These are phyloP conservation scores for Salix arbutifolia DNA, from an alignment of 345 rosid species.

Conservation along the genomic window DNA sequence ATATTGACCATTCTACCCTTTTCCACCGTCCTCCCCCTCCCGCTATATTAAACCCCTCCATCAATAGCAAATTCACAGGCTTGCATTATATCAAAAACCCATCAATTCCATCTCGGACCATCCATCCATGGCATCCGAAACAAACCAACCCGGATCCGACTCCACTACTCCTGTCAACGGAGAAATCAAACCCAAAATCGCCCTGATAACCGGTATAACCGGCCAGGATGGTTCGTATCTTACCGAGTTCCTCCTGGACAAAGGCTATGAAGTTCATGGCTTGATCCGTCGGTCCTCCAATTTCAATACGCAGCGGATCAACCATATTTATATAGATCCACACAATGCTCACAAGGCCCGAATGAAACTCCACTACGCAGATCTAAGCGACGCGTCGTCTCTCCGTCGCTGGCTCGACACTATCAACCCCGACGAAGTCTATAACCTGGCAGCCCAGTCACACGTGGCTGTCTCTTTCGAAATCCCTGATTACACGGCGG, in stretches of 20 bases:
- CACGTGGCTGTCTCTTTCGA: conserved; percentile 95
- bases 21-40: neutral
- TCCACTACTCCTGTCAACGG: conserved; percentile 25
- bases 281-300: conserved; percentile 93
- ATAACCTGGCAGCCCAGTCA: conserved; percentile 91
- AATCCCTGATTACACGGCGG: conserved; percentile 94
- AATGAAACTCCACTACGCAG: conserved; percentile 91
- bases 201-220: conserved; percentile 86
- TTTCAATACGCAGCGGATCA: conserved; percentile 90
- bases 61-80: neutral
- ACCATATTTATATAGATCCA: conserved; percentile 95
- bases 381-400: conserved; percentile 83
- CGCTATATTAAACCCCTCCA: neutral
- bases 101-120: neutral
- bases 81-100: neutral
- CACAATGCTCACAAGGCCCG: conserved; percentile 81
- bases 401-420: conserved; percentile 97
- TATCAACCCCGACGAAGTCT: conserved; percentile 81
- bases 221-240: conserved; percentile 98
- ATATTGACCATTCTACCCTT: neutral
- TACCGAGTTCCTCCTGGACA: conserved; percentile 73
- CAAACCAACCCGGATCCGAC: conserved; percentile 27
- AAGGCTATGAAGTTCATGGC: conserved; percentile 85
- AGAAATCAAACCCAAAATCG: conserved; percentile 40
- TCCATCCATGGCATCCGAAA: conserved; percentile 17